phyloP scores from a whole-genome alignment of 2,329 filamentous ascomycete species.

The Pseudomassariella vexata region DNA sequence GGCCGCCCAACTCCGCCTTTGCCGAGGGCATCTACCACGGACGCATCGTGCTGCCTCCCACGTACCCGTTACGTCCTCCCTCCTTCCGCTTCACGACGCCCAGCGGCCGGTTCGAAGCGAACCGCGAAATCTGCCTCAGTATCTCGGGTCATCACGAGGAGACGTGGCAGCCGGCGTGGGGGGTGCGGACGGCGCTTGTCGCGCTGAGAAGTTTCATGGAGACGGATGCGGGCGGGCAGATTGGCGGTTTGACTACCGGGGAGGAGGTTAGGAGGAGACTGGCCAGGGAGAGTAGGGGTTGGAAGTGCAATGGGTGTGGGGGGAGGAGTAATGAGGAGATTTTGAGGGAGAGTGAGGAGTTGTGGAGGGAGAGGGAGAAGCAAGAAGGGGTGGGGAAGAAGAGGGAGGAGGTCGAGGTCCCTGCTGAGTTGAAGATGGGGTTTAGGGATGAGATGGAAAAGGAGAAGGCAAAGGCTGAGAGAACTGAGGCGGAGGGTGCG shows the following conservation, averaged over 20 bases:
- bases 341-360: conserved; percentile 61
- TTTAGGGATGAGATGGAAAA: conserved; percentile 66
- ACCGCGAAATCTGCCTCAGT: conserved; percentile 91
- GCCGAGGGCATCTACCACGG: conserved; percentile 86
- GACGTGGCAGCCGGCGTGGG: conserved; percentile 98
- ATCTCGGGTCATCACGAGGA: conserved; percentile 96
- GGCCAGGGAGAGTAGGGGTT: conserved; percentile 60
- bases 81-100: conserved; percentile 95
- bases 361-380: conserved; percentile 24
- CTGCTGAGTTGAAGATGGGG: conserved; percentile 56
- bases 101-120: conserved; percentile 88
- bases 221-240: conserved; percentile 77
- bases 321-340: conserved; percentile 68
- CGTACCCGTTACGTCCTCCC: conserved; percentile 87
- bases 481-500: conserved; percentile 7
- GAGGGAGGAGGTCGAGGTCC: conserved; percentile 40
- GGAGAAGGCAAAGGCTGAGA: conserved; percentile 17
- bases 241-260: conserved; percentile 79
- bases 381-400: conserved; percentile 18
- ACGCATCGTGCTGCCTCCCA: conserved; percentile 81
- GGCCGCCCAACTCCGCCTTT: conserved; percentile 77
- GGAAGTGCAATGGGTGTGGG: conserved; percentile 65
- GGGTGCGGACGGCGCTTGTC: conserved; percentile 80
- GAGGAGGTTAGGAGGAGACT: conserved; percentile 62
- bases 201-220: conserved; percentile 89